phyloP scores from a whole-genome alignment of 1,284 basidiomycete species.

The Erythrobasidium hasegawianum region DNA sequence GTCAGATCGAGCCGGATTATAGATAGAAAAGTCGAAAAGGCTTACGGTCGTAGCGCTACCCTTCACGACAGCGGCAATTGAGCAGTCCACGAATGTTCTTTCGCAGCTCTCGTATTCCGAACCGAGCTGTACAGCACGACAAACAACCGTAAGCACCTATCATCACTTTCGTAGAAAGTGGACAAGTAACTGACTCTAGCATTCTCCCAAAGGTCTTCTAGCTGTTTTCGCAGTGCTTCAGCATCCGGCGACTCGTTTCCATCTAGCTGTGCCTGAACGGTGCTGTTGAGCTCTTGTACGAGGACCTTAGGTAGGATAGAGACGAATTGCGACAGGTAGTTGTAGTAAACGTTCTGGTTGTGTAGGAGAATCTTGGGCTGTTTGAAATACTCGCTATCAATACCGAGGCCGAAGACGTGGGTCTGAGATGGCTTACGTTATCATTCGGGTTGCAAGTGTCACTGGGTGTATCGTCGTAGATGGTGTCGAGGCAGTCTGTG shows the following conservation, averaged over 20 bases:
- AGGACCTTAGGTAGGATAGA: constrained; percentile 31
- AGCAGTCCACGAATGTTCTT: constrained; percentile 22
- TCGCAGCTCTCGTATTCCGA: constrained; percentile 22
- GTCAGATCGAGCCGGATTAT: not conserved
- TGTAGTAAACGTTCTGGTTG: constrained; percentile 33
- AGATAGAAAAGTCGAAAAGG: not conserved
- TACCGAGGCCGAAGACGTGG: not conserved
- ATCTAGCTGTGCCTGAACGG: constrained; percentile 23
- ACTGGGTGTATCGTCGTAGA: constrained; percentile 13
- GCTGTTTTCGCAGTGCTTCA: constrained; percentile 11
- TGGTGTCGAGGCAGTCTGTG: constrained; percentile 30
- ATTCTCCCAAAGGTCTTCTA: constrained; percentile 22
- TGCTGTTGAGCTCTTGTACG: constrained; percentile 29
- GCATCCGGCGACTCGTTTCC: constrained; percentile 17
- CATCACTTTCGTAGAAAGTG: no score
- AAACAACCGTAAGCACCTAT: not conserved
- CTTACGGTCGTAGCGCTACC: constrained; percentile 18
- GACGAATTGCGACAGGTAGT: constrained; percentile 35
- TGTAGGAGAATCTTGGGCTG: constrained; percentile 27
- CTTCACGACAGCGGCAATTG: constrained; percentile 11
- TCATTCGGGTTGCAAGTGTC: constrained; percentile 31
- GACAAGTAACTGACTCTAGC: constrained; percentile 13
- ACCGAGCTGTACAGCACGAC: constrained; percentile 16
- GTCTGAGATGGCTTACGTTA: constrained; percentile 1
- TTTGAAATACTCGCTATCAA: not conserved